These are phyloP conservation scores for Pythium coloratum DNA, from an alignment of 352 stramenopile genomes.

Conservation along the genomic window DNA sequence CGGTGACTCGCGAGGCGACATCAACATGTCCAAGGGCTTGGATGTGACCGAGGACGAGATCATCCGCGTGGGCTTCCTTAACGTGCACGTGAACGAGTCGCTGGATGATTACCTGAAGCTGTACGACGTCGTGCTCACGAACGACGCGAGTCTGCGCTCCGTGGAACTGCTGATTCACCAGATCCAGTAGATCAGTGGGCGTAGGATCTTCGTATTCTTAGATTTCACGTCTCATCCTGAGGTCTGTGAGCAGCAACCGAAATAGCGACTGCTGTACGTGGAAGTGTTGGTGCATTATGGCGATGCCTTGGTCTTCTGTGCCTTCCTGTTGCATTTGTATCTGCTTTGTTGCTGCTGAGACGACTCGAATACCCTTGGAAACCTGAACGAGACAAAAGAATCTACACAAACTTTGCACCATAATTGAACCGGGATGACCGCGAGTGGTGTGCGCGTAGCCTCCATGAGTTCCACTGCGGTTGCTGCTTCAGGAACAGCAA, in stretches of 20 bases:
- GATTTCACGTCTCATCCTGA: not conserved
- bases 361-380: not conserved
- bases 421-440: conserved; percentile 21
- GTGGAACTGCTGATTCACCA: conserved; percentile 53
- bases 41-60: conserved; percentile 48
- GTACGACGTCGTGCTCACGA: conserved; percentile 69
- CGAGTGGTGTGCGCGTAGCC: conserved; percentile 14
- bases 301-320: not conserved
- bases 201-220: not conserved
- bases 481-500: not conserved
- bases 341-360: not conserved
- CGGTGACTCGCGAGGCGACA: conserved; percentile 63
- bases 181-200: conserved; percentile 29
- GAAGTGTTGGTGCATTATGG: not conserved
- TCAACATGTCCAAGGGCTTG: conserved; percentile 56
- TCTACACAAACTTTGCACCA: no score
- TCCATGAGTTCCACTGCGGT: conserved; percentile 17
- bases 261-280: not conserved
- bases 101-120: conserved; percentile 63
- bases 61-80: conserved; percentile 70
- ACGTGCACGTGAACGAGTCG: conserved; percentile 62
- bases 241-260: not conserved
- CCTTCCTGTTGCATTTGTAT: not conserved
- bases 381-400: not conserved
- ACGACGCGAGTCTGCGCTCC: conserved; percentile 55